phyloP scores from a whole-genome alignment of 1,284 basidiomycete genomes.

The Stygiomarasmius scandens region DNA sequence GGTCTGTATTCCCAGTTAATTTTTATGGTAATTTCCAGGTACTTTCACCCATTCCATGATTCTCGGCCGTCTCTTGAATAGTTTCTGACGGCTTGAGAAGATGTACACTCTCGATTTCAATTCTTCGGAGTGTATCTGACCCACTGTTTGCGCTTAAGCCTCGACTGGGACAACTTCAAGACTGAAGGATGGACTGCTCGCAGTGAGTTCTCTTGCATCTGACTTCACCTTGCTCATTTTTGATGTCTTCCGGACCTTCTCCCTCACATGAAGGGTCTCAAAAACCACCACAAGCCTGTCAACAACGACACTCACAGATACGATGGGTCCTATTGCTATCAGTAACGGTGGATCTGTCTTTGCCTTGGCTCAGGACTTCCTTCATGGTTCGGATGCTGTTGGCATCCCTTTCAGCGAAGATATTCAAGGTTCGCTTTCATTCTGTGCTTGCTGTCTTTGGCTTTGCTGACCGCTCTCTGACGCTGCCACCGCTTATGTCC shows the following conservation, averaged over 20 bases:
- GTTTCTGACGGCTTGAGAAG: constrained; percentile 25
- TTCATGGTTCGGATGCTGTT: constrained; percentile 62
- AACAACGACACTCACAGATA: constrained; percentile 65
- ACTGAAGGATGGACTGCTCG: constrained; percentile 67
- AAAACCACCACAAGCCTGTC: constrained; percentile 75
- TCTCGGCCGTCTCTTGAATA: constrained; percentile 2
- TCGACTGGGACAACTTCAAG: constrained; percentile 80
- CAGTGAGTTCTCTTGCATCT: constrained; percentile 38
- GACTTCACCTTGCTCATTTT: constrained; percentile 4
- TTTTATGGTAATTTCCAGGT: constrained; percentile 59
- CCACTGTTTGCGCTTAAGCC: constrained; percentile 37
- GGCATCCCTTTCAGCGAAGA: constrained; percentile 72
- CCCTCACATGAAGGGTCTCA: constrained; percentile 74
- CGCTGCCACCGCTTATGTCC: constrained; percentile 68
- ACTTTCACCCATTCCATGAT: constrained; percentile 9
- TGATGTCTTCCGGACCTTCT: constrained; percentile 49
- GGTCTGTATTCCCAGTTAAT: constrained; percentile 32
- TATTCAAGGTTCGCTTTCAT: constrained; percentile 49
- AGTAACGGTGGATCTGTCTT: constrained; percentile 67
- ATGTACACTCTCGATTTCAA: constrained; percentile 54
- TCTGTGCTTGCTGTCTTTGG: background rate
- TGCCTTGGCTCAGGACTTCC: constrained; percentile 68
- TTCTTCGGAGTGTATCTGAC: constrained; percentile 9
- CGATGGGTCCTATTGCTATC: constrained; percentile 71
- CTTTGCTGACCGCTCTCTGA: constrained; percentile 41